Evolutionary conservation across 78 protist genomes (phyloP), one percentile per base, ranked within the genome.

Genomic region (Isochrysis galbana): DNA sequence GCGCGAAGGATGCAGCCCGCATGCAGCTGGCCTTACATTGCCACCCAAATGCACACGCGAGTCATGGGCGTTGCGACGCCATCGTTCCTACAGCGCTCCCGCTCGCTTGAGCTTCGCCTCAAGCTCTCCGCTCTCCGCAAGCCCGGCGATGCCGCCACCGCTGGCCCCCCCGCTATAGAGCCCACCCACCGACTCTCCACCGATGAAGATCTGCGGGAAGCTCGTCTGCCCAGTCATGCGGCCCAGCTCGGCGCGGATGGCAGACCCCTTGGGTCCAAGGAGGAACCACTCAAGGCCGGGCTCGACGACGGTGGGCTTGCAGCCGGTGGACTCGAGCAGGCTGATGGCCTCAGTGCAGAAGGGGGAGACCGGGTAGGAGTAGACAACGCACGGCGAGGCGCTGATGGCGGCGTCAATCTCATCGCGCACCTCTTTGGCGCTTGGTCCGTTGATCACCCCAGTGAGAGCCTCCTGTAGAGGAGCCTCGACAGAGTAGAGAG

Each of bases 201-300:
- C 90, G 61, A 84, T 84, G 90, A 84, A 84, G 14, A 84, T 10
- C 17, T 84, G 48, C 67, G 90, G 90, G 22, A 84, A 44, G n/a
- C 72, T 48, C 46, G 90, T 21, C 26, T 19, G 34, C 32, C 90
- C 90, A 29, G 25, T 26, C 72, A 17, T 17, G 44, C 34, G 47
- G 26, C 17, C 19, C 45, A 84, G 90, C 26, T 29, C 44, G 32
- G 70, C 90, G 2, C 90, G 90, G 32, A 51, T 48, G 26, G 29
- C 17, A 0, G 72, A 48, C 11, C 70, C 90, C 26, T 14, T 25
- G n/a, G 46, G 72, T 61, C 70, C 90, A 14, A 84, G 90, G 7
- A 84, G 45, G 70, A 84, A 84, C 90, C 90, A 84, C 90, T 84
- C 90, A 45, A n/a, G 42, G 17, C 90, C 90, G 41, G 48, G 70